Conservation (phyloP, 176 grass and related monocot genomes). For the barley (Hordeum vulgare) region MorexV3_pseudomolecules_assembly NC_058524.1:532131716-532132215, state of each 20-base stretch:
- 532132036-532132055: constrained; percentile 70
- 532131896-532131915: constrained; percentile 91
- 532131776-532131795: too few species aligned
- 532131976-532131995: constrained; percentile 70
- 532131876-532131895: constrained; percentile 88
- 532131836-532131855: constrained; percentile 92
- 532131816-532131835: constrained; percentile 81
- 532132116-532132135: constrained; percentile 76
- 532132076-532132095: constrained; percentile 97
- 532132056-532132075: constrained; percentile 46
- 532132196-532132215: constrained; percentile 96
- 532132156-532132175: constrained; percentile 55
- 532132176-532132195: constrained; percentile 81
- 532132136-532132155: constrained; percentile 84
- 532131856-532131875: constrained; percentile 81
- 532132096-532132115: constrained; percentile 76
- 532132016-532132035: constrained; percentile 61
- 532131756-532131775: too few species aligned
- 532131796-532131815: constrained; percentile 92
- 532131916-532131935: constrained; percentile 88
- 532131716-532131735: constrained; percentile 92
- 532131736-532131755: constrained; percentile 57
- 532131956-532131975: constrained; percentile 62
- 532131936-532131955: constrained; percentile 79
- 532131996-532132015: constrained; percentile 95